Evolutionary conservation across 2,329 filamentous ascomycete genomes (phyloP).

Genomic region (Calonectria multiphialidica): DNA sequence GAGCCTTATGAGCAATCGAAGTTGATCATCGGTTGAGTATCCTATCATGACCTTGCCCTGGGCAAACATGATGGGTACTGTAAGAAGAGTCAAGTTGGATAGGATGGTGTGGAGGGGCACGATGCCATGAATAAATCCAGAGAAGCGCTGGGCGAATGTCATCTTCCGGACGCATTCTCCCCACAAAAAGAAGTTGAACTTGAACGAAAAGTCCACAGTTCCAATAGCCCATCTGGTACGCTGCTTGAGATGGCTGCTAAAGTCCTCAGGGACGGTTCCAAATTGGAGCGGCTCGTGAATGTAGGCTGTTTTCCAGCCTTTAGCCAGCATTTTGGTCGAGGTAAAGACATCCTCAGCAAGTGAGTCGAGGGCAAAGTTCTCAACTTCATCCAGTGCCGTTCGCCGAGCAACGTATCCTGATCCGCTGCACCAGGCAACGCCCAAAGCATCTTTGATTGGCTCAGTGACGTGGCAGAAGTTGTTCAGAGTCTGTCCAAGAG

Average conservation of each 20-base stretch:
- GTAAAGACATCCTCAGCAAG: background rate
- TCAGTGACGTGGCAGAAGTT: background rate
- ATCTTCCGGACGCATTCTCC: conserved; percentile 65
- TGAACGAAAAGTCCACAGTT: conserved; percentile 70
- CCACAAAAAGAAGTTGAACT: conserved; percentile 71
- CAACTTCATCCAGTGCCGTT: background rate
- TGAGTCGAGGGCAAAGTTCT: background rate
- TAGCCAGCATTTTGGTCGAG: background rate
- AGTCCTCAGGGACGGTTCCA: conserved; percentile 70
- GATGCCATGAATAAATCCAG: conserved; percentile 44
- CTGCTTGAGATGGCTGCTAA: conserved; percentile 67
- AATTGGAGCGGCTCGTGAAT: conserved; percentile 71
- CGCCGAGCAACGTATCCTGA: background rate
- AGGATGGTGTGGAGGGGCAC: background rate
- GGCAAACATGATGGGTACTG: background rate
- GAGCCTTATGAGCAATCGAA: background rate
- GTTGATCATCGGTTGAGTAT: background rate
- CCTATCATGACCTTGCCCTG: background rate
- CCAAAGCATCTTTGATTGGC: background rate
- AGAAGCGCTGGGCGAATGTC: conserved; percentile 64
- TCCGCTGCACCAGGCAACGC: background rate
- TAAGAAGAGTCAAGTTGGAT: background rate
- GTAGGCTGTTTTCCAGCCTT: conserved; percentile 59
- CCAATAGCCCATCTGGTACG: conserved; percentile 67
- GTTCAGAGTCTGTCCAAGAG: background rate